Evolutionary conservation across 2,329 filamentous ascomycete genomes (phyloP), one percentile per base, ranked within the genome.

Genomic region (Colletotrichum sp.): DNA sequence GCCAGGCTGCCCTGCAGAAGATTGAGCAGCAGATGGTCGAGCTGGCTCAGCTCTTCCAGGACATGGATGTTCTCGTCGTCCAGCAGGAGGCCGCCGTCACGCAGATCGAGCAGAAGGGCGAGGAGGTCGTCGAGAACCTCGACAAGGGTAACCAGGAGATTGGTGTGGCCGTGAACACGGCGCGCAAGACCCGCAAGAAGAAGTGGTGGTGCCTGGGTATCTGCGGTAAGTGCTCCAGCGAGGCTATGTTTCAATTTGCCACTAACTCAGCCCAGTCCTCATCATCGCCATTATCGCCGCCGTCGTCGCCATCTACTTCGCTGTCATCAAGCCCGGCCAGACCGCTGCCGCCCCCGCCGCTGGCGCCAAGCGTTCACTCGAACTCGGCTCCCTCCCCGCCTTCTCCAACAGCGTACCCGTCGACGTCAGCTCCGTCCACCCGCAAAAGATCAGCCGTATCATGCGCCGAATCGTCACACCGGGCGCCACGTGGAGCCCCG

Each of bases 151-250:
- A 97, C 82, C 90, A 92, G 78, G 92, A 98, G 84, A 94, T 99
- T 75, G 92, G 90, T 52, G 91, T 91, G n/a, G 96, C 96, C 15
- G 94, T 98, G 77, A 89, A 90, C 77, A 98, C 95, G 80, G 96
- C 96, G 10, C 90, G 94, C 83, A 91, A 92, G 80, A 95, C 94
- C 67, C 91, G 95, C 80, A 95, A 93, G 88, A 98, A 98, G 95
- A 98, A 98, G 94, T 98, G 96, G 96, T 96, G 95, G 84, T 98
- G 96, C 89, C 87, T 98, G 80, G 93, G 93, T 81, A 95, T 98
- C 81, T 87, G 89, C 80, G 87, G 90, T 92, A 88, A 80, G 90
- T 82, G 24, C 36, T 5, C 44, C n/a, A 52, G 44, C 12, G 36
- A 32, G 39, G 64, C 60, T 34, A 3, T 36, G 28, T 18, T 10